Conservation (phyloP, 208 protist genomes). For the Crithidia fasciculata region DNA sequence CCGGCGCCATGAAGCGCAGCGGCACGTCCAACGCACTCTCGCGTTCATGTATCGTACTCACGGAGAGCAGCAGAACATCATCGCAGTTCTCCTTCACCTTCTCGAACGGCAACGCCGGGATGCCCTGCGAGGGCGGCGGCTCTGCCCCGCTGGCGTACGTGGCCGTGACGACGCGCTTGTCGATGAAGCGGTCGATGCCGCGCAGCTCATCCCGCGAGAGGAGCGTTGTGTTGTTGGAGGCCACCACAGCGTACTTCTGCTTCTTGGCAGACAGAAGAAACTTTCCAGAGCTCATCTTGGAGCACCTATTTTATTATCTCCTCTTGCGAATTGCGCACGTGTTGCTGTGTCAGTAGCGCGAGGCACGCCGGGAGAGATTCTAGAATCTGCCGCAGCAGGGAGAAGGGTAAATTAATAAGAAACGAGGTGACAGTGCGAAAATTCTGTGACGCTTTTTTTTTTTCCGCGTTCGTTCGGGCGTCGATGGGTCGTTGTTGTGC, state of each 20-base stretch:
- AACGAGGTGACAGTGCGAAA: no score
- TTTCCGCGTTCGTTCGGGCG: no score
- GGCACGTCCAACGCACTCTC: conserved; percentile 83
- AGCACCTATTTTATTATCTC: no score
- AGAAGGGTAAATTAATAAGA: no score
- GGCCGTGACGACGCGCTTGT: conserved; percentile 42
- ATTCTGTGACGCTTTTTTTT: no score
- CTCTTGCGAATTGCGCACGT: no score
- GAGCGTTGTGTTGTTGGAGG: conserved; percentile 50
- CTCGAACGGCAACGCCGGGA: conserved; percentile 74
- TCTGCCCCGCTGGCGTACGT: conserved; percentile 29
- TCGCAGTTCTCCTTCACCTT: conserved; percentile 50
- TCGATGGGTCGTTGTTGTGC: no score
- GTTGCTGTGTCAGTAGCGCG: no score
- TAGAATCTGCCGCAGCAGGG: no score
- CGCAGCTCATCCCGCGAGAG: conserved; percentile 60
- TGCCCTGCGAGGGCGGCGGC: conserved; percentile 41
- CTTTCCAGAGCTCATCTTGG: conserved; percentile 27
- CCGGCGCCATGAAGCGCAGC: conserved; percentile 76
- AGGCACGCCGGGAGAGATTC: no score
- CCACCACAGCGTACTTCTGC: conserved; percentile 61
- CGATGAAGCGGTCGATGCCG: conserved; percentile 59
- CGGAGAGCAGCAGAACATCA: conserved; percentile 47
- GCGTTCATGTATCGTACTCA: conserved; percentile 48
- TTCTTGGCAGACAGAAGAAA: conserved; percentile 54